These are phyloP conservation scores for Trichoderma reesei DNA, from an alignment of 495 filamentous ascomycete genomes.

Conservation along the genomic window DNA sequence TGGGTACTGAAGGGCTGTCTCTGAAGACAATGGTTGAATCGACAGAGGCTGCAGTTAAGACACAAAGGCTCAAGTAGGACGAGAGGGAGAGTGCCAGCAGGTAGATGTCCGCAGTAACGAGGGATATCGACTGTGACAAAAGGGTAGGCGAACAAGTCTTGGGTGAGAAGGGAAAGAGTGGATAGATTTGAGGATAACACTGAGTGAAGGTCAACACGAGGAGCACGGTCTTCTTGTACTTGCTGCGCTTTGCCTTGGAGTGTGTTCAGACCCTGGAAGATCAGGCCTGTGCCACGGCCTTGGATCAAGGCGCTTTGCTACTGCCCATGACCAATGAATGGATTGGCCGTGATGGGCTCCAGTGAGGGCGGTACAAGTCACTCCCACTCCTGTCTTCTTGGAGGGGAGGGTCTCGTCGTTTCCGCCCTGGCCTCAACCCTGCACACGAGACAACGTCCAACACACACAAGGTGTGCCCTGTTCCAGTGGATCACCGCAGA, in stretches of 20 bases:
- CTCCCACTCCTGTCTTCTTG: background rate
- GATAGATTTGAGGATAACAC: slow-evolving; percentile 6
- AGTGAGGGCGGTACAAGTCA: background rate
- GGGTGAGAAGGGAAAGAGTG: slow-evolving; percentile 4
- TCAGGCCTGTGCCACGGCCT: background rate
- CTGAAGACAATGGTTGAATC: background rate
- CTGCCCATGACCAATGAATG: background rate
- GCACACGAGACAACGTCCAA: background rate
- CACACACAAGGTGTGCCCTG: background rate
- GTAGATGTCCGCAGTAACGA: background rate
- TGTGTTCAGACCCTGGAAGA: background rate
- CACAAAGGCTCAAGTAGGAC: background rate
- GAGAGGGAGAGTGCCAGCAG: background rate
- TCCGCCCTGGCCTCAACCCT: slow-evolving; percentile 1
- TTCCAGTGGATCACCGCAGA: background rate
- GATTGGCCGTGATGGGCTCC: background rate
- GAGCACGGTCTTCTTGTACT: slow-evolving; percentile 9
- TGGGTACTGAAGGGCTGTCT: background rate
- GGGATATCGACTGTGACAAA: background rate
- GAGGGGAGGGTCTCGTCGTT: slow-evolving; percentile 1
- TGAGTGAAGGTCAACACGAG: slow-evolving; percentile 6
- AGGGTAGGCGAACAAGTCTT: slow-evolving; percentile 3
- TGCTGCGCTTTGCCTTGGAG: background rate
- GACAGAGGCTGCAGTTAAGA: slow-evolving; percentile 1
- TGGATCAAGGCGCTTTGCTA: background rate